Percentiles rank a stretch among this genome's conserved stretches.
Evolutionary conservation across 2,329 filamentous ascomycete genomes (phyloP).

Genomic region (Nakataea oryzae): DNA sequence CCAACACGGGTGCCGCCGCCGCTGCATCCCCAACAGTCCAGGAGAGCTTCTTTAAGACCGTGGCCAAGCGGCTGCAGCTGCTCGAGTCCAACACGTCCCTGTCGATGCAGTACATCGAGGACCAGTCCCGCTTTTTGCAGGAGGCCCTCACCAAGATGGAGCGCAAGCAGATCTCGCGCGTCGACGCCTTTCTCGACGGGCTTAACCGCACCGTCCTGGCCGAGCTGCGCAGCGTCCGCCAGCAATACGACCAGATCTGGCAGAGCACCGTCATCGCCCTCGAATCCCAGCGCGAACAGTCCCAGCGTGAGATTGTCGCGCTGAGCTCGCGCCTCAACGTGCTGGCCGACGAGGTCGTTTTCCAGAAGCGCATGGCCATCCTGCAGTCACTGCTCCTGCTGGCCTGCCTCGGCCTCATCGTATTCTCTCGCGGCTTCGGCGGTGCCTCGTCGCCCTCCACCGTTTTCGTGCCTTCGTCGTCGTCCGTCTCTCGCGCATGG

Average conservation of each 20-base stretch:
- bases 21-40: constrained; percentile 71
- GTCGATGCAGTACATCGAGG: constrained; percentile 91
- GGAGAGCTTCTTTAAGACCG: constrained; percentile 95
- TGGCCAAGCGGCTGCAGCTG: constrained; percentile 83
- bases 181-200: constrained; percentile 67
- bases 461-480: constrained; percentile 4
- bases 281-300: constrained; percentile 77
- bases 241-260: constrained; percentile 94
- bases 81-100: constrained; percentile 89
- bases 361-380: constrained; percentile 85
- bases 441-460: constrained; percentile 13
- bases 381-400: constrained; percentile 82
- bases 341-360: constrained; percentile 83
- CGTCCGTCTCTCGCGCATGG: constrained; percentile 10
- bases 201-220: constrained; percentile 81
- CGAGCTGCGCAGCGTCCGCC: constrained; percentile 67
- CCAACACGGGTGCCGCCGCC: constrained; percentile 26
- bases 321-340: constrained; percentile 72
- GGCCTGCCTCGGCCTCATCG: constrained; percentile 75
- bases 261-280: constrained; percentile 89
- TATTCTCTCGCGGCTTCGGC: constrained; percentile 56
- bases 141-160: constrained; percentile 82
- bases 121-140: constrained; percentile 82
- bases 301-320: constrained; percentile 72
- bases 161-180: constrained; percentile 76